These are phyloP conservation scores for Syzygium grande DNA, from an alignment of 345 rosid genomes.

Conservation along the genomic window DNA sequence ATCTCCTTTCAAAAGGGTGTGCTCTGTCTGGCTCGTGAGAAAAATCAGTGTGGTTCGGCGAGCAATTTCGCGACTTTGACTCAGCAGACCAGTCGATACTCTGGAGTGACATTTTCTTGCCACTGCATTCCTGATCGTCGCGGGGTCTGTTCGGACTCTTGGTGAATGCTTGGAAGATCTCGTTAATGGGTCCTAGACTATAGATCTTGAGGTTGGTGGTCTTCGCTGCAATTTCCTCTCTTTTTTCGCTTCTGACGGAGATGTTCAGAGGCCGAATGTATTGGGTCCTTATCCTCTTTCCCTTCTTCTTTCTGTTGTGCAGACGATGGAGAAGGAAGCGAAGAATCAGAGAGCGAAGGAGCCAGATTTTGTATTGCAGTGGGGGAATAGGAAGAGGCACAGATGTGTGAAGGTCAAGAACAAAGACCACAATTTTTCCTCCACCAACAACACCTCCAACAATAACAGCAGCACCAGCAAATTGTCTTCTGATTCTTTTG, in stretches of 20 bases:
- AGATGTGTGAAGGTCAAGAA: slow-evolving; percentile 76
- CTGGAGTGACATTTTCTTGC: background rate
- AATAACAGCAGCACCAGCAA: slow-evolving; percentile 33
- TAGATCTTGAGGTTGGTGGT: slow-evolving; percentile 7
- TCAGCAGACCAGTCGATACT: background rate
- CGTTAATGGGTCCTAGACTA: background rate
- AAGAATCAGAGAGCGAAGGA: slow-evolving; percentile 51
- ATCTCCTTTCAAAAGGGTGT: background rate
- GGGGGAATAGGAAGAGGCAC: slow-evolving; percentile 88
- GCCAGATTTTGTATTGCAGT: slow-evolving; percentile 78
- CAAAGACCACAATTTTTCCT: slow-evolving; percentile 40
- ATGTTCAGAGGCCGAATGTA: background rate
- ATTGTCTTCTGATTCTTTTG: slow-evolving; percentile 34
- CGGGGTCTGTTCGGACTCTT: background rate
- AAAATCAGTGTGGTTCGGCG: background rate
- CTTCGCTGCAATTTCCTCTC: background rate
- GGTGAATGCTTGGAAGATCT: background rate
- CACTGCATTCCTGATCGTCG: background rate
- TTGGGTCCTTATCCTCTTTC: background rate
- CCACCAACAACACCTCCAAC: slow-evolving; percentile 35
- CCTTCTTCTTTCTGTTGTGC: slow-evolving; percentile 1
- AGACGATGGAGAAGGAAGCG: slow-evolving; percentile 55
- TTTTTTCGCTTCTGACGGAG: background rate
- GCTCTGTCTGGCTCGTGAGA: background rate
- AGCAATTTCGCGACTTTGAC: background rate